These are phyloP conservation scores for Polytrichum commune DNA, from an alignment of 225 moss, liverwort and hornwort species.

Conservation along the genomic window DNA sequence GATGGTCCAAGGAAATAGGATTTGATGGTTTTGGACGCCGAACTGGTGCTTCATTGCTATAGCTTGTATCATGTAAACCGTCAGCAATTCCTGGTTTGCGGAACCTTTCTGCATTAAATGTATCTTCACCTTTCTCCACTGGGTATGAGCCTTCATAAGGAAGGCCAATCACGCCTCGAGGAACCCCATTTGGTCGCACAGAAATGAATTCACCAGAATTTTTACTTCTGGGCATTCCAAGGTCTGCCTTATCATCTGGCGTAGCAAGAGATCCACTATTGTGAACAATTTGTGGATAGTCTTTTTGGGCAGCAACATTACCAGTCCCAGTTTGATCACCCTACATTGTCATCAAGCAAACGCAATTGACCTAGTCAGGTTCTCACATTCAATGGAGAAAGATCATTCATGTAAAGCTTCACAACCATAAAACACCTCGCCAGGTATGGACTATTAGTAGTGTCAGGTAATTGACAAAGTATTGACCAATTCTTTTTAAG, in stretches of 20 bases:
- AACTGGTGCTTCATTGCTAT: conserved; percentile 18
- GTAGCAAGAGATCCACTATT: conserved; percentile 23
- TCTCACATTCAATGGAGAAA: no score
- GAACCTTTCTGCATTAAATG: conserved; percentile 2
- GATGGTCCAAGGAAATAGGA: conserved; percentile 16
- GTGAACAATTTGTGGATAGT: conserved; percentile 16
- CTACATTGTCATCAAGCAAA: conserved; percentile 13
- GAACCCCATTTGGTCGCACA: conserved; percentile 15
- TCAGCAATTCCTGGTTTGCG: conserved; percentile 12
- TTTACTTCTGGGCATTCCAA: conserved; percentile 35
- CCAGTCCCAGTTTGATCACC: conserved; percentile 26
- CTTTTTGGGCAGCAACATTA: conserved; percentile 1
- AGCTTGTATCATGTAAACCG: conserved; percentile 28
- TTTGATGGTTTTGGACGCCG: conserved; percentile 16
- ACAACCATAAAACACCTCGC: no score
- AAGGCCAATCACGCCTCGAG: conserved; percentile 22
- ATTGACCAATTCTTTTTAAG: no score
- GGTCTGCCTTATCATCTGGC: conserved; percentile 15
- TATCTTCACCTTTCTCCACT: conserved; percentile 5
- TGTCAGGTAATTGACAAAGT: no score
- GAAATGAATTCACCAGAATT: conserved; percentile 32
- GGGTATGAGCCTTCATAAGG: conserved; percentile 25
- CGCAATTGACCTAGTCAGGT: no score
- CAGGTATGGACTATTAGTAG: no score
- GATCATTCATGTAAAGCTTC: no score